Conservation (phyloP, 2,329 filamentous ascomycete genomes). For the Coniochaeta sp. region DNA sequence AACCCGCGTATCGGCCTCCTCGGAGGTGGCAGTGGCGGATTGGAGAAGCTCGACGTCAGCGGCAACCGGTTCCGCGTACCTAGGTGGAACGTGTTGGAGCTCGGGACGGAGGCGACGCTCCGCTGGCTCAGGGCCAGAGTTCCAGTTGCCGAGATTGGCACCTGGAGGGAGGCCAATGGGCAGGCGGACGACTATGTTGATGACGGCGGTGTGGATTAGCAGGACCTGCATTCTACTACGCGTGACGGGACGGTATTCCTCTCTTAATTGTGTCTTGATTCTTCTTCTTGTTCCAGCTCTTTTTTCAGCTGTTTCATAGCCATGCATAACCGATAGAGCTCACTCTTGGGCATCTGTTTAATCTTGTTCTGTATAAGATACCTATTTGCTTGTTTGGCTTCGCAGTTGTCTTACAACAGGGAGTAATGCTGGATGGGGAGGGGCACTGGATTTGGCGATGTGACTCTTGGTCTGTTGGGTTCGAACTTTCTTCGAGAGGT, state of each 20-base stretch:
- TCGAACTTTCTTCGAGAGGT: no score
- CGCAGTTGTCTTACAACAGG: not conserved
- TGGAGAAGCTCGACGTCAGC: slow-evolving; percentile 65
- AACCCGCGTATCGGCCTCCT: slow-evolving; percentile 76
- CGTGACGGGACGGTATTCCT: no score
- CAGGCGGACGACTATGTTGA: slow-evolving; percentile 24
- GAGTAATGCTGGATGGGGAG: not conserved
- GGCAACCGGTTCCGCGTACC: slow-evolving; percentile 88
- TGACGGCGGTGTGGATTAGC: slow-evolving; percentile 1
- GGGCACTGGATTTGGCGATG: not conserved
- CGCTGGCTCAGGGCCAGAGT: slow-evolving; percentile 74
- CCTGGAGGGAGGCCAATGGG: slow-evolving; percentile 40
- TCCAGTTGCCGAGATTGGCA: slow-evolving; percentile 50
- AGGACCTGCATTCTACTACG: no score
- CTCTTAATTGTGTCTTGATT: not conserved
- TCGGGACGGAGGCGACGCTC: slow-evolving; percentile 78
- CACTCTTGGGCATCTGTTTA: not conserved
- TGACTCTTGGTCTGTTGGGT: not conserved
- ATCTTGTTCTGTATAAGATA: not conserved
- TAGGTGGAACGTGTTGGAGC: slow-evolving; percentile 72
- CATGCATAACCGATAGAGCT: not conserved
- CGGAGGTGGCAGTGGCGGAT: slow-evolving; percentile 45
- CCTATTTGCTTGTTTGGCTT: not conserved
- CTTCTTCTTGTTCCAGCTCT: not conserved
- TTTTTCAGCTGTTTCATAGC: not conserved